Conservation (phyloP, 2,329 filamentous ascomycete genomes). For the Penicillium sp. region DNA sequence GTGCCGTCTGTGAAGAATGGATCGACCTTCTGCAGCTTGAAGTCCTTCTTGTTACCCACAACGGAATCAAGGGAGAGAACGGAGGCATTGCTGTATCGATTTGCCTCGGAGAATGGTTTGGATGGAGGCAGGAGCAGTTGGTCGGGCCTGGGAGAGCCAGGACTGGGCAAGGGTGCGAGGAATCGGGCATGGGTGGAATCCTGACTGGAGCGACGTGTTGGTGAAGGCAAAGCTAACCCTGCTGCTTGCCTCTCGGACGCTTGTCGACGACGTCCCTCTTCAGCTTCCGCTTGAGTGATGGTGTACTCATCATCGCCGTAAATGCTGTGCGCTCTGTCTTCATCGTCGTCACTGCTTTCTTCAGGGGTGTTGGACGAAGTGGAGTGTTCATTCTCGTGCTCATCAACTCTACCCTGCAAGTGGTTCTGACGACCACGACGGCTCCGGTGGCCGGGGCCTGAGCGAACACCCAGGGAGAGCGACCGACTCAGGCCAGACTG, state of each 20-base stretch:
- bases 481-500: constrained; percentile 42
- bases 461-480: constrained; percentile 48
- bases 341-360: constrained; percentile 43
- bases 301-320: constrained; percentile 48
- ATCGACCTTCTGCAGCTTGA: constrained; percentile 67
- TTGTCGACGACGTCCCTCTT: constrained; percentile 37
- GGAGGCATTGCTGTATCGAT: constrained; percentile 48
- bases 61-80: constrained; percentile 61
- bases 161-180: constrained; percentile 27
- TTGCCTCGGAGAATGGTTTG: constrained; percentile 31
- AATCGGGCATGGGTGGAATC: constrained; percentile 26
- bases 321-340: constrained; percentile 38
- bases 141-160: constrained; percentile 35
- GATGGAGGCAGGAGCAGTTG: constrained; percentile 34
- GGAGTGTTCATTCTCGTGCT: constrained; percentile 29
- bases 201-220: constrained; percentile 23
- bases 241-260: constrained; percentile 20
- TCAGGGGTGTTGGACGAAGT: constrained; percentile 28
- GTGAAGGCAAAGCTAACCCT: constrained; percentile 10
- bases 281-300: constrained; percentile 42
- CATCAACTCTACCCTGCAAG: constrained; percentile 15
- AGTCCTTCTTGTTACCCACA: constrained; percentile 64
- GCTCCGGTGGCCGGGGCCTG: constrained; percentile 47
- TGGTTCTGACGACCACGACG: constrained; percentile 33
- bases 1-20: constrained; percentile 69